Evolutionary conservation across 257 asterid genomes (phyloP).

Genomic region (Galeopsis tetrahit): DNA sequence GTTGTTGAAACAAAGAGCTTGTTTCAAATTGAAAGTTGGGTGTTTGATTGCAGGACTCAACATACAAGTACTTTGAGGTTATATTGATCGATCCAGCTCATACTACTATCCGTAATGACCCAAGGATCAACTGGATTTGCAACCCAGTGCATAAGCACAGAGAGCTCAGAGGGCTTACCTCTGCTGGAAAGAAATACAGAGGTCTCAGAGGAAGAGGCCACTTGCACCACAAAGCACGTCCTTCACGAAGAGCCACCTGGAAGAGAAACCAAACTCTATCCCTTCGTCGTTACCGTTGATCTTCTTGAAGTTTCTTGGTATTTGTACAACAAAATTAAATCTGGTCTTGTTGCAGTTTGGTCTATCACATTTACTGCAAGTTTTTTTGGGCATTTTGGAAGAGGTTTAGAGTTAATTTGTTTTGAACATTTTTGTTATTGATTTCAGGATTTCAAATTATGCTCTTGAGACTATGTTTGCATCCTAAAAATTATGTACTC

Average conservation of each 20-base stretch:
- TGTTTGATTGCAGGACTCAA: slow-evolving; percentile 35
- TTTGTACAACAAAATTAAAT: background rate
- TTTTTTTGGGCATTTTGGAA: background rate
- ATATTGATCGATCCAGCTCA: slow-evolving; percentile 43
- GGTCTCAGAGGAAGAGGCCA: slow-evolving; percentile 46
- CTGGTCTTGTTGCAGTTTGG: slow-evolving; percentile 9
- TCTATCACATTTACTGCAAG: background rate
- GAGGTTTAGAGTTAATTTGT: slow-evolving; percentile 16
- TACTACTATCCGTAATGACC: slow-evolving; percentile 36
- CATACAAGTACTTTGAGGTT: slow-evolving; percentile 43
- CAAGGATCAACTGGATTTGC: slow-evolving; percentile 45
- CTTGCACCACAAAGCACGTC: slow-evolving; percentile 45
- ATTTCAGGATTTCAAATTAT: background rate
- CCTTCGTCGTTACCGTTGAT: slow-evolving; percentile 43
- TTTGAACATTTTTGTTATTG: slow-evolving; percentile 8
- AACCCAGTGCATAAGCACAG: slow-evolving; percentile 45
- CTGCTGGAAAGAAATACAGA: slow-evolving; percentile 48
- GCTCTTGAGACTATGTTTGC: background rate
- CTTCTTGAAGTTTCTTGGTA: background rate
- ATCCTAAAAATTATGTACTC: background rate
- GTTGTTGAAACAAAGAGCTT: background rate
- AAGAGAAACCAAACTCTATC: slow-evolving; percentile 42
- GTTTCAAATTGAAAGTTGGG: background rate
- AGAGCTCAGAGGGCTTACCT: slow-evolving; percentile 42
- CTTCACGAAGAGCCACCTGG: slow-evolving; percentile 44